phyloP scores from a whole-genome alignment of 352 stramenopile species.

The Phytophthora hybrid region DNA sequence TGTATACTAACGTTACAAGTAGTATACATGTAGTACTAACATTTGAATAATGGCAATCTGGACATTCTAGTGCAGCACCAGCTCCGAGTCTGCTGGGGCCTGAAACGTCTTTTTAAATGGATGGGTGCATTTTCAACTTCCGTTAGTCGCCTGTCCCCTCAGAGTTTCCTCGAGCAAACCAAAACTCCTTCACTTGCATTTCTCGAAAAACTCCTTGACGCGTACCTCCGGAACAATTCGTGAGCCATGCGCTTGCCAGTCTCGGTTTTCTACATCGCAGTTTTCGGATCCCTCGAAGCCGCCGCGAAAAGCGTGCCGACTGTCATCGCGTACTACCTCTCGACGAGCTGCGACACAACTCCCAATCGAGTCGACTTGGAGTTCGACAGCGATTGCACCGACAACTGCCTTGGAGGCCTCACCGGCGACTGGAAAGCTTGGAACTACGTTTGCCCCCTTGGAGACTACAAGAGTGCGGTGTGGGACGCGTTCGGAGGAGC shows the following conservation, averaged over 20 bases:
- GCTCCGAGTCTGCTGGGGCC: no score
- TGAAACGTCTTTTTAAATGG: no score
- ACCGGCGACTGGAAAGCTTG: neutral
- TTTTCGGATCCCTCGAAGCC: neutral
- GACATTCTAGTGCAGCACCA: no score
- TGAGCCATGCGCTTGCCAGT: neutral
- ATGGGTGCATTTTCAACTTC: no score
- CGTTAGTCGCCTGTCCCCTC: no score
- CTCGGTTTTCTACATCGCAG: neutral
- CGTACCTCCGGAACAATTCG: neutral
- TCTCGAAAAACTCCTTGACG: no score
- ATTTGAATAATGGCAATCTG: no score
- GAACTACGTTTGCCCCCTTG: neutral
- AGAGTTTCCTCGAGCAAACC: no score
- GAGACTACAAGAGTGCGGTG: constrained; percentile 7
- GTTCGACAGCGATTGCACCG: neutral
- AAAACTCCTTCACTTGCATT: no score
- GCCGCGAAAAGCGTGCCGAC: neutral
- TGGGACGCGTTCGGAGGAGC: constrained; percentile 5
- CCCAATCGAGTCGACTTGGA: constrained; percentile 3
- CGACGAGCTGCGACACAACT: neutral
- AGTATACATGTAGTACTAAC: no score
- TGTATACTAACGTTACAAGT: no score
- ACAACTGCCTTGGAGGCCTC: neutral
- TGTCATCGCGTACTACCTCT: constrained; percentile 1